Base-by-base conservation (phyloP, 305 asterid species). In the Striga hermonthica region DNA sequence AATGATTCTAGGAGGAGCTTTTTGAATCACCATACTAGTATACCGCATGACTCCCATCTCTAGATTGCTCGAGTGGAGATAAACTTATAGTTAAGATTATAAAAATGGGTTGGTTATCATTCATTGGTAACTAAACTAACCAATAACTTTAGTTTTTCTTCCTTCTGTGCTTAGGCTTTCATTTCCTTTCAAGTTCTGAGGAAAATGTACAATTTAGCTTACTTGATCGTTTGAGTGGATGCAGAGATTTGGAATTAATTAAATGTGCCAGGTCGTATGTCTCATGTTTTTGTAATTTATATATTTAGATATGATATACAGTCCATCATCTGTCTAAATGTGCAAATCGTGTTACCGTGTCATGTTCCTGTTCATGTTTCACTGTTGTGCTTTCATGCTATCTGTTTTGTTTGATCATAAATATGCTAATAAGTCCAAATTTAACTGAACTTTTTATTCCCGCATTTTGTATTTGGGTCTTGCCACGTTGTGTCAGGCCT, bases 211-310 rank as follows among this genome's bases (percentile, higher is more conserved):
- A 9, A 10, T 22, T 54, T 65, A 44, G 41, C 38, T 69, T 52
- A 37, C n/a, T 28, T 49, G 62, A 40, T 69, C 41, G 49, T 65
- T 58, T 38, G 52, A 53, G 31, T 65, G 62, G 41, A 59, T 37
- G 59, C 44, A 38, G 31, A 69, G 52, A 69, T 53, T 15, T 11
- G 53, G 74, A 9, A 44, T 6, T n/a, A 22, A 7, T 50, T 12
- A 50, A 64, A 5, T 4, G 8, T 8, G 3, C 35, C 66, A 14
- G 31, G 37, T 31, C 57, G 12, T 41, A 22, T 40, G 59, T 36
- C 38, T 64, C 44, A 11, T 22, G 31, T 22, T 22, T 22, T 22
- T 22, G 31, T 22, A 22, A 22, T 53, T 53, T 57, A 28, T 44
- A 9, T 10, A 22, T 57, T 62, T 15, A 34, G 64, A 41, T 40